These are phyloP conservation scores for Colletotrichum graminicola DNA, from an alignment of 2,329 filamentous ascomycete genomes.

Conservation along the genomic window DNA sequence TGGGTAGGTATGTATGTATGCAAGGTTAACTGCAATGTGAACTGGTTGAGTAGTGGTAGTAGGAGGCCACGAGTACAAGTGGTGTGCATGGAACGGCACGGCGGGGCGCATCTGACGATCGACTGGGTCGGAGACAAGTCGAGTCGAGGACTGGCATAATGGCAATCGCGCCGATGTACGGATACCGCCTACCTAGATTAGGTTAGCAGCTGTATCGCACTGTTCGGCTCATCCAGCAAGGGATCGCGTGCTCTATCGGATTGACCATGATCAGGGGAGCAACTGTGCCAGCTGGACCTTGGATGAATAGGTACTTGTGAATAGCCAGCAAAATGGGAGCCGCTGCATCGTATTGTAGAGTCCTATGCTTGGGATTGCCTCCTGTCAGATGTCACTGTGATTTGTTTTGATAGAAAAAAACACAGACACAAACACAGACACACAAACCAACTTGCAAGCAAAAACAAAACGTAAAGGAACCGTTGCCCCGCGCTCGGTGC, in stretches of 20 bases:
- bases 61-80: too few relatives aligned
- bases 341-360: too few relatives aligned
- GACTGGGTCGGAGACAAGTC: slow-evolving; percentile 25
- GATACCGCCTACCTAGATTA: too few relatives aligned
- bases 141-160: neutral
- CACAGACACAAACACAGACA: neutral
- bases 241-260: slow-evolving; percentile 30
- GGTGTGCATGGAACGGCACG: neutral
- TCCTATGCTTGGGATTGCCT: too few relatives aligned
- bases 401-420: neutral
- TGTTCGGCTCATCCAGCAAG: slow-evolving; percentile 27
- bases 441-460: too few relatives aligned
- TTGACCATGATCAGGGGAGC: neutral
- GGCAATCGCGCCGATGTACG: neutral
- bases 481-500: slow-evolving; percentile 23
- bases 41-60: too few relatives aligned
- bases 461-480: slow-evolving; percentile 20
- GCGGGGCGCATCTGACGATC: slow-evolving; percentile 40
- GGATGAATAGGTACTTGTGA: neutral
- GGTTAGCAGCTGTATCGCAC: neutral
- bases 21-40: too few relatives aligned
- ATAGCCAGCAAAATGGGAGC: too few relatives aligned
- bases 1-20: too few relatives aligned
- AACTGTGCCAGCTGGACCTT: neutral
- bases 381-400: too few relatives aligned